Evolutionary conservation across 257 asterid genomes (phyloP).

Genomic region (Nicotiana undulata): DNA sequence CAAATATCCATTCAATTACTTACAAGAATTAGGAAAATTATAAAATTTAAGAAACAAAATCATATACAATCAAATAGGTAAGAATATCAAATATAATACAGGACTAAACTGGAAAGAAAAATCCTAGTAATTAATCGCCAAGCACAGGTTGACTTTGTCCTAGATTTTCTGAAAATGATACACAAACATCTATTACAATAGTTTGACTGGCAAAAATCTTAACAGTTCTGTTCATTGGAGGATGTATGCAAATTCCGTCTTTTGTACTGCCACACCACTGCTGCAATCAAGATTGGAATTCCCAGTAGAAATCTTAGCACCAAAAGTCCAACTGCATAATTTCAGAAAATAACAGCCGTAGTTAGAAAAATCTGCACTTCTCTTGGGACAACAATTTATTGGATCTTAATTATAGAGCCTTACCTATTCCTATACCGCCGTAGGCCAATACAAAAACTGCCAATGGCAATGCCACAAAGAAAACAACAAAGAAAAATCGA

Average conservation of each 20-base stretch:
- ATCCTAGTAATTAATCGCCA: neutral
- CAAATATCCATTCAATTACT: neutral
- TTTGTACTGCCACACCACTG: slow-evolving; percentile 23
- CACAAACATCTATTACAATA: neutral
- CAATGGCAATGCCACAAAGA: neutral
- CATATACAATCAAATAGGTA: neutral
- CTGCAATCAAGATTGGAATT: slow-evolving; percentile 22
- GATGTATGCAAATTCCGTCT: slow-evolving; percentile 12
- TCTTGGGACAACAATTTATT: neutral
- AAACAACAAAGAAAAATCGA: neutral
- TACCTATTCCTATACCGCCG: slow-evolving; percentile 4
- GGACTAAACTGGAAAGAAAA: neutral
- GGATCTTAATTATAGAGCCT: neutral
- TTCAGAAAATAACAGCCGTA: neutral
- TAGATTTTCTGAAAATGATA: neutral
- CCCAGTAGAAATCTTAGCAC: slow-evolving; percentile 25
- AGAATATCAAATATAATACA: neutral
- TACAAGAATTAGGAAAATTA: neutral
- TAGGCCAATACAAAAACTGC: neutral
- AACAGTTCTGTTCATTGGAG: neutral
- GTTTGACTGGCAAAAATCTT: neutral
- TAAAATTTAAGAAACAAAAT: neutral
- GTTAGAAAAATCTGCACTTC: neutral
- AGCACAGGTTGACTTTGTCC: neutral
- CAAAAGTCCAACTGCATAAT: neutral